Percentiles rank a stretch among this genome's conserved stretches.
Conservation (phyloP, 1,284 basidiomycete genomes). For the Ustanciosporium gigantosporum region DNA sequence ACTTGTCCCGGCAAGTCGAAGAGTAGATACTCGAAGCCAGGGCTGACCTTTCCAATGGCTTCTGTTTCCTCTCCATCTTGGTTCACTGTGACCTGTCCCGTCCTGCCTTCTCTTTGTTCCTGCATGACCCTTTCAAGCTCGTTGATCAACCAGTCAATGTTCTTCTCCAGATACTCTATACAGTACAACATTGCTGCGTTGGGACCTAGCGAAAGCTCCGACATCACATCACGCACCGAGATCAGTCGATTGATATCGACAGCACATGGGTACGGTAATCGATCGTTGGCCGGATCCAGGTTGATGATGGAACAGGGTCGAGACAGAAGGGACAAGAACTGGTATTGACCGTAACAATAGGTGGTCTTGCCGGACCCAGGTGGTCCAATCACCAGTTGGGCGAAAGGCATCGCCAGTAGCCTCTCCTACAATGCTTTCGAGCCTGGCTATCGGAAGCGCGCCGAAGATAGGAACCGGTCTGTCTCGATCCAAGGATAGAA, state of each 20-base stretch:
- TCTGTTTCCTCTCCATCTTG: slow-evolving; percentile 11
- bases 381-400: slow-evolving; percentile 50
- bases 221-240: slow-evolving; percentile 85
- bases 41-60: slow-evolving; percentile 18
- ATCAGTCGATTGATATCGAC: slow-evolving; percentile 85
- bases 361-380: slow-evolving; percentile 58
- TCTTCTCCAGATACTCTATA: slow-evolving; percentile 94
- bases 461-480: not conserved
- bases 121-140: slow-evolving; percentile 65
- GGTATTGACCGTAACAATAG: slow-evolving; percentile 46
- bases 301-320: slow-evolving; percentile 89
- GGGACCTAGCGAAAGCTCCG: slow-evolving; percentile 81
- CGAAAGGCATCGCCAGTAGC: slow-evolving; percentile 33
- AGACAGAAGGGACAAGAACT: slow-evolving; percentile 80
- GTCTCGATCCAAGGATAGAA: no score
- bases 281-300: slow-evolving; percentile 91
- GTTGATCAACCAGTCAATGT: slow-evolving; percentile 86
- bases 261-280: slow-evolving; percentile 85
- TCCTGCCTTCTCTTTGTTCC: slow-evolving; percentile 33
- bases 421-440: not conserved
- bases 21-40: slow-evolving; percentile 72
- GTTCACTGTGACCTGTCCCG: slow-evolving; percentile 6
- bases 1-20: slow-evolving; percentile 98
- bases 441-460: no score
- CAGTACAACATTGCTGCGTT: slow-evolving; percentile 97